Conservation (phyloP, 129 eudicot genomes). For the Gnaphalium uliginosum region DNA sequence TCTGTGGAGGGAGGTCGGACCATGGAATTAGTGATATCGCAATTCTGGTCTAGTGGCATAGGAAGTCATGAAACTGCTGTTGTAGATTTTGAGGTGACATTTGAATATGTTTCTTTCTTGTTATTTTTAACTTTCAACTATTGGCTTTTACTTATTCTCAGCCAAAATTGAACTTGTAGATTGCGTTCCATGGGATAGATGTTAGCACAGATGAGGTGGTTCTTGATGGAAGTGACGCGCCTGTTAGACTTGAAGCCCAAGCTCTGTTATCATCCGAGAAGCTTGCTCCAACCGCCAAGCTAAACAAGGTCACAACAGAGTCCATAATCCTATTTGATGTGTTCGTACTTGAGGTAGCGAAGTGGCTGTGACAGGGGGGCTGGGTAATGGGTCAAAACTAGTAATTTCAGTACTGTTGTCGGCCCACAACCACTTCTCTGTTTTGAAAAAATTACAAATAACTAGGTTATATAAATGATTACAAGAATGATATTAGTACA, state of each 20-base stretch:
- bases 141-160: conserved; percentile 4
- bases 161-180: conserved; percentile 37
- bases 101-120: conserved; percentile 12
- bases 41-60: conserved; percentile 98
- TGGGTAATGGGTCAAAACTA: not conserved
- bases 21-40: conserved; percentile 92
- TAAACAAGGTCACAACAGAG: conserved; percentile 67
- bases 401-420: conserved; percentile 4
- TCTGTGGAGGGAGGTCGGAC: conserved; percentile 85
- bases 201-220: conserved; percentile 68
- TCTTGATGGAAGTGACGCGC: conserved; percentile 98
- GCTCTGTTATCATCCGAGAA: conserved; percentile 83
- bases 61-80: conserved; percentile 81
- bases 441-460: not conserved
- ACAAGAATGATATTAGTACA: not conserved
- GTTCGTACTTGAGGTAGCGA: not conserved
- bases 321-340: conserved; percentile 1
- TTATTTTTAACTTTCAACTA: conserved; percentile 6
- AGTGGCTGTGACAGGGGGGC: not conserved
- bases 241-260: conserved; percentile 79
- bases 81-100: conserved; percentile 86
- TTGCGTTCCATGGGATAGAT: conserved; percentile 86
- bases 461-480: not conserved
- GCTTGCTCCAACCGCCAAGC: conserved; percentile 72
- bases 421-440: not conserved